phyloP scores from a whole-genome alignment of 768 basidiomycete genomes.

The Neoboletus brunneissimus region DNA sequence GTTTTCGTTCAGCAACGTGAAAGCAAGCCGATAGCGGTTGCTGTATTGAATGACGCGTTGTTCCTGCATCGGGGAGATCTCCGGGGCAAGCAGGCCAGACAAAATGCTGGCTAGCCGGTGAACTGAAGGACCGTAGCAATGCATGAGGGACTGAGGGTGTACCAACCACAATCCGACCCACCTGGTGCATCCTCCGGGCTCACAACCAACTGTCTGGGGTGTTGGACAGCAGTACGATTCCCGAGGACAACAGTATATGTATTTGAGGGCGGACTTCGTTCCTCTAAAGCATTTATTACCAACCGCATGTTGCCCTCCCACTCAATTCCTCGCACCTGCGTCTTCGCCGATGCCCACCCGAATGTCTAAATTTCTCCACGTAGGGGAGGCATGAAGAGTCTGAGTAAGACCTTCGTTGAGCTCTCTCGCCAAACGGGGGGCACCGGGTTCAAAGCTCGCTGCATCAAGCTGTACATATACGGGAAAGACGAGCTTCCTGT shows the following conservation, averaged over 20 bases:
- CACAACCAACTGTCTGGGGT: conserved; percentile 21
- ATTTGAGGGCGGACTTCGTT: conserved; percentile 6
- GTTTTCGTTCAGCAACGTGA: conserved; percentile 91
- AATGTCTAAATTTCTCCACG: conserved; percentile 47
- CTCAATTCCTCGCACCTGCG: conserved; percentile 35
- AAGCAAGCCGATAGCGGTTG: conserved; percentile 80
- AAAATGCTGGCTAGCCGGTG: conserved; percentile 40
- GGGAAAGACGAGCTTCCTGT: conserved; percentile 45
- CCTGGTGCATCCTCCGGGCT: conserved; percentile 27
- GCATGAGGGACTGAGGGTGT: conserved; percentile 10
- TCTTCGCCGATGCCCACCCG: conserved; percentile 25
- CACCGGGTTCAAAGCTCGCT: conserved; percentile 13
- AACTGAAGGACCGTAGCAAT: conserved; percentile 25
- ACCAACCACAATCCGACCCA: conserved; percentile 15
- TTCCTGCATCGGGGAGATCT: conserved; percentile 47
- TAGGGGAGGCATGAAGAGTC: conserved; percentile 16
- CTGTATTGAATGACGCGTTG: conserved; percentile 71
- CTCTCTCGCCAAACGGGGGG: conserved; percentile 26
- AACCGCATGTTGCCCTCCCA: not conserved
- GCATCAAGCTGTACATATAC: conserved; percentile 39
- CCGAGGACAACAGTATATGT: conserved; percentile 27
- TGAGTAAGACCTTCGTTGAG: conserved; percentile 24
- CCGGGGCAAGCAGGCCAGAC: conserved; percentile 39
- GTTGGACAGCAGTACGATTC: conserved; percentile 21
- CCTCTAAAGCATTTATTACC: conserved; percentile 14